A percentile compares a stretch with the other conserved stretches of the same genome.
phyloP scores from a whole-genome alignment of 2,329 filamentous ascomycete genomes.

The Trichoderma sp. region DNA sequence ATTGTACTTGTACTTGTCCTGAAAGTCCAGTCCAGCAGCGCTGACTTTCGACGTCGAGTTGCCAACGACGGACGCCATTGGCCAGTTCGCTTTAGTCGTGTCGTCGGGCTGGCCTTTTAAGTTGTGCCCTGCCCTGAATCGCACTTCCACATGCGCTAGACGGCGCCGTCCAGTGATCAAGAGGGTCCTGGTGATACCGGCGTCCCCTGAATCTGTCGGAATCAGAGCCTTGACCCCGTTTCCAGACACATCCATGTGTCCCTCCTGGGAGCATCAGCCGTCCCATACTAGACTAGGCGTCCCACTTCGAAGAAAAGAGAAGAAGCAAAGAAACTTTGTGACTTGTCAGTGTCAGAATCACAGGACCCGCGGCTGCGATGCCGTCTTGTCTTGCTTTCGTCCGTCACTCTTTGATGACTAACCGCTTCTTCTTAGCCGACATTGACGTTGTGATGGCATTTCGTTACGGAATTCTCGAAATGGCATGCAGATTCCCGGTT shows the following conservation, averaged over 20 bases:
- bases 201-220: constrained; percentile 18
- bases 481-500: background rate
- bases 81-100: background rate
- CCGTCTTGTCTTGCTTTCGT: background rate
- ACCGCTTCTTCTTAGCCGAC: background rate
- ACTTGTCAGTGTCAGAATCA: background rate
- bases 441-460: background rate
- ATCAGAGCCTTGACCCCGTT: background rate
- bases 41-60: no score
- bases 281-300: constrained; percentile 2
- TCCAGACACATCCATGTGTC: constrained; percentile 6
- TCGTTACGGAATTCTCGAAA: background rate
- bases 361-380: background rate
- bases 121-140: background rate
- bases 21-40: no score
- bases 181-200: constrained; percentile 19
- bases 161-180: constrained; percentile 7
- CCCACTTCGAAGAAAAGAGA: constrained; percentile 10
- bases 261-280: background rate
- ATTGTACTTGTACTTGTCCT: no score
- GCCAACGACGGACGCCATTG: background rate
- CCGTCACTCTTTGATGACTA: background rate
- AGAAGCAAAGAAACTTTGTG: background rate
- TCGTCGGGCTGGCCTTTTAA: background rate
- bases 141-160: constrained; percentile 13